Percentiles rank a stretch among this genome's conserved stretches.
Evolutionary conservation across 2,329 filamentous ascomycete species (phyloP).

Genomic region (Ophiostoma populinum): DNA sequence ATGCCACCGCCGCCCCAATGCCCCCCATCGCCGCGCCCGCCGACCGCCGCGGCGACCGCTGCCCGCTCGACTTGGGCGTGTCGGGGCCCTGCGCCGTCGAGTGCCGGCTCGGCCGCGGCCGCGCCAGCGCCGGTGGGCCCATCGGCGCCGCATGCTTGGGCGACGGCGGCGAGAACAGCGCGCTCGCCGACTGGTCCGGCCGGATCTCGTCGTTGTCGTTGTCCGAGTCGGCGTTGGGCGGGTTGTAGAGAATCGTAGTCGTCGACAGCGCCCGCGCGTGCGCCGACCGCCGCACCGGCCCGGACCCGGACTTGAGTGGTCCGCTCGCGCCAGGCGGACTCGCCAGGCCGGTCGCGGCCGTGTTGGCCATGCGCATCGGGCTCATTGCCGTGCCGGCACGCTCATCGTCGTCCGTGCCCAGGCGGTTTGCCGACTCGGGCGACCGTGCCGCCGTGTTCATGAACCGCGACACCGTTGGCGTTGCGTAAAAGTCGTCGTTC

Average conservation of each 20-base stretch:
- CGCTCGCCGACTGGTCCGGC: slow-evolving; percentile 1
- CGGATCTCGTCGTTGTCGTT: background rate
- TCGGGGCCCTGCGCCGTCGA: slow-evolving; percentile 22
- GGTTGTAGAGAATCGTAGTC: slow-evolving; percentile 73
- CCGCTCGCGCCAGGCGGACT: no score
- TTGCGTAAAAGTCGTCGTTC: slow-evolving; percentile 38
- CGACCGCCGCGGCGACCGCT: slow-evolving; percentile 30
- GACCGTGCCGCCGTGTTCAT: slow-evolving; percentile 8
- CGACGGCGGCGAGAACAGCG: slow-evolving; percentile 24
- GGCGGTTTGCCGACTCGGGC: slow-evolving; percentile 9
- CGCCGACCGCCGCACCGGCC: slow-evolving; percentile 17
- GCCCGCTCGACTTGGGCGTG: slow-evolving; percentile 13
- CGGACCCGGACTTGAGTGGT: no score
- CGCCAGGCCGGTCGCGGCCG: no score
- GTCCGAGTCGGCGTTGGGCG: slow-evolving; percentile 22
- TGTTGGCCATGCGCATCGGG: slow-evolving; percentile 1
- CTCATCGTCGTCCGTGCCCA: background rate
- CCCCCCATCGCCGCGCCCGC: slow-evolving; percentile 14
- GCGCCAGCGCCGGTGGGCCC: slow-evolving; percentile 14
- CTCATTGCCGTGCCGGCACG: background rate
- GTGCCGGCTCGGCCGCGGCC: slow-evolving; percentile 22
- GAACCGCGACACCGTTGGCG: slow-evolving; percentile 23
- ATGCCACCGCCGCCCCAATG: slow-evolving; percentile 9
- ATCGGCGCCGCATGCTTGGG: slow-evolving; percentile 17
- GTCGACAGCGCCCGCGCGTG: slow-evolving; percentile 64